Percentiles rank a stretch among this genome's conserved stretches.
phyloP scores from a whole-genome alignment of 2,329 filamentous ascomycete species.

The Zelopaecilomyces penicillatus region DNA sequence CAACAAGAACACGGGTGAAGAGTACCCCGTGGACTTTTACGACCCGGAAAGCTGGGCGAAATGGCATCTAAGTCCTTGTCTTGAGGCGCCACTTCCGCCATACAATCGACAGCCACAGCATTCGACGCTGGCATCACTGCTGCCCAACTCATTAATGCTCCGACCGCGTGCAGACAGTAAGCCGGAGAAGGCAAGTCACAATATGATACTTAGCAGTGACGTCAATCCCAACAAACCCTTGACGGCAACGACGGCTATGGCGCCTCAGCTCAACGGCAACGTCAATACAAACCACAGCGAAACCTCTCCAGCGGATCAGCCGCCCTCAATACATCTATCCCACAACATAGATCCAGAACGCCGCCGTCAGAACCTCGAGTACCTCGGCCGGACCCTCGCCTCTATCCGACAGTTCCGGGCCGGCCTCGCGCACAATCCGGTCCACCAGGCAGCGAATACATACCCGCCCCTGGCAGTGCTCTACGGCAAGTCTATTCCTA shows the following conservation, averaged over 20 bases:
- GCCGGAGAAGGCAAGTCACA: constrained; percentile 21
- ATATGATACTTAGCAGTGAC: background rate
- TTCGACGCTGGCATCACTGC: constrained; percentile 39
- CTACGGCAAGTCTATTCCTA: constrained; percentile 81
- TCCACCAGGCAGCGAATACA: constrained; percentile 53
- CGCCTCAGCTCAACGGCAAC: constrained; percentile 17
- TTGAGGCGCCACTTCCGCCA: constrained; percentile 57
- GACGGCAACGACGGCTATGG: constrained; percentile 14
- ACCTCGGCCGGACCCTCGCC: constrained; percentile 66
- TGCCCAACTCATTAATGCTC: constrained; percentile 32
- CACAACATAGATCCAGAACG: constrained; percentile 14
- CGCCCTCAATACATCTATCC: constrained; percentile 10
- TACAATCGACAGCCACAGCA: constrained; percentile 31
- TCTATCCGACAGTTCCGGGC: constrained; percentile 67
- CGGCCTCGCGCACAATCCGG: constrained; percentile 56
- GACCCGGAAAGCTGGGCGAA: constrained; percentile 71
- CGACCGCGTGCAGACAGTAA: constrained; percentile 37
- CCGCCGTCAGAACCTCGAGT: constrained; percentile 40
- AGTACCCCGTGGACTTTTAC: constrained; percentile 80
- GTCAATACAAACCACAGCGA: background rate
- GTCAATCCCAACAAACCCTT: background rate
- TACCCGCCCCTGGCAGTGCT: constrained; percentile 80
- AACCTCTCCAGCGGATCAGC: constrained; percentile 9
- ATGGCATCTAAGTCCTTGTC: constrained; percentile 68
- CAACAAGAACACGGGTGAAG: constrained; percentile 69